Conservation (phyloP, 1,284 basidiomycete genomes). For the Cryptococcus jaspeensis region DNA sequence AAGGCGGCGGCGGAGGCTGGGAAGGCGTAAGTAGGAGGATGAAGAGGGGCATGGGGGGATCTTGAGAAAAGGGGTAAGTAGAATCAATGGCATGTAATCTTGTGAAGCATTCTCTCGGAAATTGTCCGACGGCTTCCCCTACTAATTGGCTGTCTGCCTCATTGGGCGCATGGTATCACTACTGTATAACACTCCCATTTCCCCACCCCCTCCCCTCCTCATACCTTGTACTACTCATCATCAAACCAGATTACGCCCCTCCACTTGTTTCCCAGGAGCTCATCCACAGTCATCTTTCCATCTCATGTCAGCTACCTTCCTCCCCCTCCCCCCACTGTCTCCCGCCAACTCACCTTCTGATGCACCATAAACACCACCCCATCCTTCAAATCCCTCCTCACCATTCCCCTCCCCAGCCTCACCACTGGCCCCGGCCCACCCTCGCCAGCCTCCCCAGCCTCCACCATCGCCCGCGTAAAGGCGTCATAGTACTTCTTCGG, state of each 20-base stretch:
- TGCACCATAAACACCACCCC: neutral
- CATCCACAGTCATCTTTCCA: too few relatives aligned
- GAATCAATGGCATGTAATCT: neutral
- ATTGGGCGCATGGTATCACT: too few relatives aligned
- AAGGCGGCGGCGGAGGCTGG: neutral
- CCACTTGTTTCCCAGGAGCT: neutral
- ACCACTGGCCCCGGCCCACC: neutral
- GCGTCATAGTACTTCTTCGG: neutral
- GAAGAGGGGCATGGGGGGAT: neutral
- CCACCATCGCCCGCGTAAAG: neutral
- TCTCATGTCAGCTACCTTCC: neutral
- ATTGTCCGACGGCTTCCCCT: too few relatives aligned
- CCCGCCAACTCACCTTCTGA: neutral
- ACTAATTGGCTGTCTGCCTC: too few relatives aligned
- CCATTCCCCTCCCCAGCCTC: neutral
- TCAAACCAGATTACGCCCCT: neutral
- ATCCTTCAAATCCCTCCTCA: neutral
- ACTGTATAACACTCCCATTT: too few relatives aligned
- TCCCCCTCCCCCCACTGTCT: neutral
- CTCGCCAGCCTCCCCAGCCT: neutral
- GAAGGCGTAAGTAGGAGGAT: neutral
- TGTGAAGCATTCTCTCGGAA: too few relatives aligned
- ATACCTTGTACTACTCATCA: too few relatives aligned
- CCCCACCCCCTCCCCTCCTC: too few relatives aligned
- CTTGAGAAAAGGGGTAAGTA: neutral